These are phyloP conservation scores for Corylus avellana DNA, from an alignment of 306 rosid species.

Conservation along the genomic window DNA sequence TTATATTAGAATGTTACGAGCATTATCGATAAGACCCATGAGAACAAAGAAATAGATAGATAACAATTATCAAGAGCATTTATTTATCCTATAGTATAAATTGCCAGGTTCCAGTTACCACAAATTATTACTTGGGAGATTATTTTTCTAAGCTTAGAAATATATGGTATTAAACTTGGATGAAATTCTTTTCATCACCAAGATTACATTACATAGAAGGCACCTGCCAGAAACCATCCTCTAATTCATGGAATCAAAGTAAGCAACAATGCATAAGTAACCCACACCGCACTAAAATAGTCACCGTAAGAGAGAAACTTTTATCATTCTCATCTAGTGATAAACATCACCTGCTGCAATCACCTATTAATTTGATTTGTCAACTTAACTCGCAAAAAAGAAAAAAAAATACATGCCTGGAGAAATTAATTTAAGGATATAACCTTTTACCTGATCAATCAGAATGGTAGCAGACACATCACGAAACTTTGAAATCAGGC, in stretches of 20 bases:
- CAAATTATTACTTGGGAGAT: not conserved
- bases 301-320: not conserved
- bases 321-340: not conserved
- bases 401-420: not conserved
- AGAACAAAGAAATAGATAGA: not conserved
- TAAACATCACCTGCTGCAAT: not conserved
- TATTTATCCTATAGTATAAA: not conserved
- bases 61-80: no score
- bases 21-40: not conserved
- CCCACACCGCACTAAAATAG: not conserved
- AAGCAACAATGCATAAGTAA: not conserved
- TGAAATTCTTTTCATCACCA: not conserved
- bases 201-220: not conserved
- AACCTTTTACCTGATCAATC: conserved; percentile 80
- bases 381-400: not conserved
- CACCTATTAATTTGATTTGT: not conserved
- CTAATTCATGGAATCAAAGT: not conserved
- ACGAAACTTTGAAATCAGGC: conserved; percentile 48
- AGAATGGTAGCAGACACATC: conserved; percentile 67
- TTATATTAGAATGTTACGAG: not conserved
- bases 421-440: conserved; percentile 3
- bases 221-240: not conserved
- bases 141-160: not conserved
- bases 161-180: not conserved
- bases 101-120: not conserved